Evolutionary conservation across 2,329 filamentous ascomycete species (phyloP).

Genomic region (Xylaria sp.): DNA sequence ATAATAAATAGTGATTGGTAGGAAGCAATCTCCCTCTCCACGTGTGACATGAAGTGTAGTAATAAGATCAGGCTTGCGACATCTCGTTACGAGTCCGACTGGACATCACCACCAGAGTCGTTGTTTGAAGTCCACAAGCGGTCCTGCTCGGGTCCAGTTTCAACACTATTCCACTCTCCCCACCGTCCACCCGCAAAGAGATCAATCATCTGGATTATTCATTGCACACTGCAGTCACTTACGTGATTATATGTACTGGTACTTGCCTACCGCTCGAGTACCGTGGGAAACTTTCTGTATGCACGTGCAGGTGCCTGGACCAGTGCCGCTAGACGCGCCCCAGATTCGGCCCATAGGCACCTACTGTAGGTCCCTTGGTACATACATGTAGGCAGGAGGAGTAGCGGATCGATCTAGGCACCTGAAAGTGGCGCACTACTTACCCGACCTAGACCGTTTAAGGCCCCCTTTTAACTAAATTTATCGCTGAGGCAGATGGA

Average conservation of each 20-base stretch:
- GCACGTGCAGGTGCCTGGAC: constrained; percentile 8
- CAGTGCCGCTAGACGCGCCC: constrained; percentile 23
- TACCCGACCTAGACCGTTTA: not conserved
- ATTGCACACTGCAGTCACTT: not conserved
- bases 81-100: constrained; percentile 7
- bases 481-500: constrained; percentile 5
- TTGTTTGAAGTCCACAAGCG: constrained; percentile 32
- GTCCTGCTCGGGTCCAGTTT: constrained; percentile 8
- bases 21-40: not conserved
- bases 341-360: constrained; percentile 17
- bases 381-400: too few relatives aligned
- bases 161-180: not conserved
- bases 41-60: not conserved
- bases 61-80: not conserved
- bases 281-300: not conserved
- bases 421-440: not conserved
- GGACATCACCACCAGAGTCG: constrained; percentile 7
- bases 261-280: constrained; percentile 1
- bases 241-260: not conserved
- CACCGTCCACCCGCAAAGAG: not conserved
- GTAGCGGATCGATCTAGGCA: constrained; percentile 11
- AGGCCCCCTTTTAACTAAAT: constrained; percentile 13
- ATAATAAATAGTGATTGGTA: not conserved
- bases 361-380: not conserved
- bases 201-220: not conserved